Base-by-base conservation (phyloP, 169 alveolate genomes). In the Neospora caninum region DNA sequence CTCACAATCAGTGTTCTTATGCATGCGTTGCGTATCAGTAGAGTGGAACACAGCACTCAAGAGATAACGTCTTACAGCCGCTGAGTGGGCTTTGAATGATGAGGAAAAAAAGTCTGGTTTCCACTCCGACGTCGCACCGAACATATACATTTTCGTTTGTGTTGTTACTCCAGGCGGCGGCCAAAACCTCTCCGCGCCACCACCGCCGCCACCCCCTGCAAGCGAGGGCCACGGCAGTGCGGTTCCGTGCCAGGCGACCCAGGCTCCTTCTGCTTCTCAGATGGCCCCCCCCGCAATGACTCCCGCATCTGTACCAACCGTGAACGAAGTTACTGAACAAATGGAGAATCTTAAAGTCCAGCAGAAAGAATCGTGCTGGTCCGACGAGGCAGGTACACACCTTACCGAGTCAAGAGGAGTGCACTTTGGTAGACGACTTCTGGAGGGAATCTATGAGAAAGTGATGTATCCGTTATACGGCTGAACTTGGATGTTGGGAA, bases 301-400 rank as follows among this genome's bases (percentile, higher is more conserved):
- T 38, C 10, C 86, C n/a, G 29, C 39, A 16, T 20, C 45, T 20
- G 49, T 38, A 20, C 86, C 86, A 20, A 13, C 86, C 1, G 86
- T 78, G 49, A 38, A n/a, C 29, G 86, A 78, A 36, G 86, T 78
- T n/a, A 78, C 86, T 25, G 45, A 38, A 38, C 86, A 78, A 78
- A 78, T 78, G 86, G 86, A 78, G 86, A 13, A n/a, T n/a, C 86
- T 78, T 18, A 43, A 38, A 36, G 86, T 78, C 39, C 49, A 78
- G 45, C 43, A n/a, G 45, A 78, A 78, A 22, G 86, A 78, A 22
- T 20, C 86, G 86, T 78, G 86, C 86, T 78, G 86, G 86, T 78
- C 86, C n/a, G 86, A 78, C 86, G 86, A 78, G 31, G 86, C 45
- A 36, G 86, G 86, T 78, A 38, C 27, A 27, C 73, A 22, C n/a